Percentiles rank a stretch among this genome's conserved stretches.
Evolutionary conservation across 2,329 filamentous ascomycete species (phyloP).

Genomic region (Fusarium pseudoanthophilum): DNA sequence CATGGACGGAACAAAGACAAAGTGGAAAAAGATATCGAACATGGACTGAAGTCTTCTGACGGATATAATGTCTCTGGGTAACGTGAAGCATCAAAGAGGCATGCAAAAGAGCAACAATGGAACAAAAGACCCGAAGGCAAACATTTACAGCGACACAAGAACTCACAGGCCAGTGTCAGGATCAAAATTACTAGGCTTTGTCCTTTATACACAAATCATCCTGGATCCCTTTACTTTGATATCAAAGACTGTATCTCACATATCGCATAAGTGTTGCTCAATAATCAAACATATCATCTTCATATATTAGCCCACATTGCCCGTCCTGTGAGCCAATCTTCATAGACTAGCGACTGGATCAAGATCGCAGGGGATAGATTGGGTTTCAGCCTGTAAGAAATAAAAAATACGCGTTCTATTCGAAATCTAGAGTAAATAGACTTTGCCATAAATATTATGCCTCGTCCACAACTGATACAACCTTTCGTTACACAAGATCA

Average conservation of each 20-base stretch:
- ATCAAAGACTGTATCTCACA: no score
- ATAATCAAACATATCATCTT: no score
- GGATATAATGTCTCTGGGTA: rapidly evolving
- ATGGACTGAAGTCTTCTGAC: no score
- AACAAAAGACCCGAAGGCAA: rapidly evolving
- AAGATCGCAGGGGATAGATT: rapidly evolving
- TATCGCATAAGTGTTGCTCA: no score
- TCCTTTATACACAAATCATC: rapidly evolving
- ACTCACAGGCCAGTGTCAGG: rapidly evolving
- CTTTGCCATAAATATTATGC: no score
- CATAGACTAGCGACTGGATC: rapidly evolving
- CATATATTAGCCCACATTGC: rapidly evolving
- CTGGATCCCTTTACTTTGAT: rapidly evolving
- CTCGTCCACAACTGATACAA: no score
- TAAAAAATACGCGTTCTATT: rapidly evolving
- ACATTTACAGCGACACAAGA: rapidly evolving
- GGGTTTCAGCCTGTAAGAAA: rapidly evolving
- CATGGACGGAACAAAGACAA: background rate
- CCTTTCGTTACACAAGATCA: background rate
- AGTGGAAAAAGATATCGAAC: background rate
- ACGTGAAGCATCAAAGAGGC: rapidly evolving
- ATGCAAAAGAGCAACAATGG: rapidly evolving
- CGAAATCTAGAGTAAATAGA: background rate
- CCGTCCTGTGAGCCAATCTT: rapidly evolving
- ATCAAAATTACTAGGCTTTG: rapidly evolving